These are phyloP conservation scores for Laetiporus sulphureus DNA, from an alignment of 1,284 basidiomycete genomes.

Conservation along the genomic window DNA sequence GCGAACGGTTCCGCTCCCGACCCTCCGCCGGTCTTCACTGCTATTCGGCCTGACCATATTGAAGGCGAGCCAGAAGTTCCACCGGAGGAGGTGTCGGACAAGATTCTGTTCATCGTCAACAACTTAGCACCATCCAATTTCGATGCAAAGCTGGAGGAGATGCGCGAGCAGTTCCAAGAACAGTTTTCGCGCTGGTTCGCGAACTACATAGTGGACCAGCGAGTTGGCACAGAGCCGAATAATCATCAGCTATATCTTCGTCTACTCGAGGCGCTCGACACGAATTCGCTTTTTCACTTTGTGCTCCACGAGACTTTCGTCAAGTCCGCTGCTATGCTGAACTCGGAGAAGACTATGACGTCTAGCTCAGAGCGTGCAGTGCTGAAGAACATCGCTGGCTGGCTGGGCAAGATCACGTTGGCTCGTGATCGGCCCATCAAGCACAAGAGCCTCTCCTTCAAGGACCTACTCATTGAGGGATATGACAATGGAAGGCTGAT, in stretches of 20 bases:
- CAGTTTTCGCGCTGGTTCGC: slow-evolving; percentile 93
- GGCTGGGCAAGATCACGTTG: slow-evolving; percentile 93
- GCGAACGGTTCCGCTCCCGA: slow-evolving; percentile 32
- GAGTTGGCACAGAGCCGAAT: slow-evolving; percentile 95
- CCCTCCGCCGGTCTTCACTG: slow-evolving; percentile 54
- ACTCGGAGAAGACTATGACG: slow-evolving; percentile 87
- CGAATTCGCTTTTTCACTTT: slow-evolving; percentile 60
- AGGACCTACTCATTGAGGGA: slow-evolving; percentile 93
- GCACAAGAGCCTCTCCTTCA: slow-evolving; percentile 92
- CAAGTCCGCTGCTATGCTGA: slow-evolving; percentile 83
- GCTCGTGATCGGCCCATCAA: slow-evolving; percentile 90
- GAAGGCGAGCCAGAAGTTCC: slow-evolving; percentile 64
- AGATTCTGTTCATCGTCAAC: slow-evolving; percentile 97
- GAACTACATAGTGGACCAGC: slow-evolving; percentile 94
- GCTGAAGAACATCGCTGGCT: slow-evolving; percentile 92
- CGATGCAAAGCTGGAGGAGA: slow-evolving; percentile 79
- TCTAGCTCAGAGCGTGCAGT: slow-evolving; percentile 81
- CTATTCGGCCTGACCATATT: slow-evolving; percentile 63
- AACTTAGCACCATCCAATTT: slow-evolving; percentile 95
- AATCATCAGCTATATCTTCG: slow-evolving; percentile 95
- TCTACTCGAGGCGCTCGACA: slow-evolving; percentile 81
- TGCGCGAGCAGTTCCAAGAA: slow-evolving; percentile 77
- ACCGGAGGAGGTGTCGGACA: slow-evolving; percentile 86
- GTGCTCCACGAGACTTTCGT: slow-evolving; percentile 91
- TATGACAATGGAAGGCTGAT: slow-evolving; percentile 90